Conservation (phyloP, 495 filamentous ascomycete species). For the Hypoxylon rickii region DNA sequence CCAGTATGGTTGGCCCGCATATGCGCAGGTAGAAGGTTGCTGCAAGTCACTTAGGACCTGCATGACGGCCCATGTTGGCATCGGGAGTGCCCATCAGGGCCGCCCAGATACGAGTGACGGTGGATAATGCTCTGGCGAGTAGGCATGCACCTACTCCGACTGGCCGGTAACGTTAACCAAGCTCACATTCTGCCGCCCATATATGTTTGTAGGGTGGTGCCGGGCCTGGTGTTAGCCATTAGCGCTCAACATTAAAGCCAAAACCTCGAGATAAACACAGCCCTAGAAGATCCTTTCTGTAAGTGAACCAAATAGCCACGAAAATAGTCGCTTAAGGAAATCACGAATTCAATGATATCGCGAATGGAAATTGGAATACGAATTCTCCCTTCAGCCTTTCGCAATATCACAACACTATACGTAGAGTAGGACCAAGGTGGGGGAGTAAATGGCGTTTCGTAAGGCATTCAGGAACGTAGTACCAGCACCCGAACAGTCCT, state of each 20-base stretch:
- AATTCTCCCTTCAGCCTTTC: too few relatives aligned
- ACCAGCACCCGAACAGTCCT: background rate
- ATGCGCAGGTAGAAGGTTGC: background rate
- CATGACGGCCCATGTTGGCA: slow-evolving; percentile 12
- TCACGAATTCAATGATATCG: too few relatives aligned
- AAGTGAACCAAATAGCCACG: too few relatives aligned
- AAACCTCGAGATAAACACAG: too few relatives aligned
- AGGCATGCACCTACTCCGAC: background rate
- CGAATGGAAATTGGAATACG: slow-evolving; percentile 1
- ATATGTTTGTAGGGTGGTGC: too few relatives aligned
- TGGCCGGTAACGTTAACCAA: background rate
- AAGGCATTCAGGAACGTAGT: background rate
- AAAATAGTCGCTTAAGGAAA: too few relatives aligned
- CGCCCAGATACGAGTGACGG: slow-evolving; percentile 1
- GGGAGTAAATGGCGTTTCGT: slow-evolving; percentile 7
- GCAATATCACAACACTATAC: slow-evolving; percentile 9
- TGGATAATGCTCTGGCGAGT: slow-evolving; percentile 1
- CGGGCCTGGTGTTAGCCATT: too few relatives aligned
- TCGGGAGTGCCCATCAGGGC: slow-evolving; percentile 11
- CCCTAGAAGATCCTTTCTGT: too few relatives aligned
- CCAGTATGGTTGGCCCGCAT: slow-evolving; percentile 1
- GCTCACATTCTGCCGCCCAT: too few relatives aligned
- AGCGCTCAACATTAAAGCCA: too few relatives aligned
- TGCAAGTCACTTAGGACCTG: slow-evolving; percentile 16
- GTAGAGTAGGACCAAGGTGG: slow-evolving; percentile 1